Conservation (phyloP, 345 rosid species). For the Ceriops decandra region DNA sequence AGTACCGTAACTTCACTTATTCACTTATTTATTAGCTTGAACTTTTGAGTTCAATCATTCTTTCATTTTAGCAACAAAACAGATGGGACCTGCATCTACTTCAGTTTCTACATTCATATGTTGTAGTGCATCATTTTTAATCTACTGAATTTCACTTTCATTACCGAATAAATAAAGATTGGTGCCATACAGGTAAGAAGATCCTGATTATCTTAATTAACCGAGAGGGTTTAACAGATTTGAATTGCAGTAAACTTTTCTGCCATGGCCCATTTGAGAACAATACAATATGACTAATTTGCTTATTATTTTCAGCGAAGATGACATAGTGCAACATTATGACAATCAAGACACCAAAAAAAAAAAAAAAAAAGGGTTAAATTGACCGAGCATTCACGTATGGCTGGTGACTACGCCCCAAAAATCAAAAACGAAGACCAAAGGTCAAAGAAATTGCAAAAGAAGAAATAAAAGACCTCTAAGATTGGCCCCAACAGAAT, state of each 20-base stretch:
- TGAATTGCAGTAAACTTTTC: slow-evolving; percentile 7
- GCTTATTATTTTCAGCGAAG: too few species aligned
- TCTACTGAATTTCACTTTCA: neutral
- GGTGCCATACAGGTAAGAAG: neutral
- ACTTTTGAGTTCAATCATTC: neutral
- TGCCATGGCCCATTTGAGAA: neutral
- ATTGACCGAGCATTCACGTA: slow-evolving; percentile 19
- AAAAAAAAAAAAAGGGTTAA: slow-evolving; percentile 15
- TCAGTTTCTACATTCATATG: too few species aligned
- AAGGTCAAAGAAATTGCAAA: neutral
- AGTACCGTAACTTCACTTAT: too few species aligned
- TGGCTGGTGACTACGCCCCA: slow-evolving; percentile 5
- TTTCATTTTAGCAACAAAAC: too few species aligned
- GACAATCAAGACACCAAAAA: slow-evolving; percentile 4
- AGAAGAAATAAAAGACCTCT: slow-evolving; percentile 8
- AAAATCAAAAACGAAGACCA: neutral
- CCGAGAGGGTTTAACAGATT: slow-evolving; percentile 2
- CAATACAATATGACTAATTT: neutral
- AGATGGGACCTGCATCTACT: neutral
- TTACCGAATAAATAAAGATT: neutral
- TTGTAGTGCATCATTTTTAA: too few species aligned
- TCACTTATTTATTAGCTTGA: too few species aligned
- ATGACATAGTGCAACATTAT: neutral
- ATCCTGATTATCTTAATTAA: neutral
- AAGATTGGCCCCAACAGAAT: slow-evolving; percentile 10